Percentiles rank a stretch among this genome's conserved stretches.
Conservation (phyloP, 345 rosid species). For the Camelina hispida region DNA sequence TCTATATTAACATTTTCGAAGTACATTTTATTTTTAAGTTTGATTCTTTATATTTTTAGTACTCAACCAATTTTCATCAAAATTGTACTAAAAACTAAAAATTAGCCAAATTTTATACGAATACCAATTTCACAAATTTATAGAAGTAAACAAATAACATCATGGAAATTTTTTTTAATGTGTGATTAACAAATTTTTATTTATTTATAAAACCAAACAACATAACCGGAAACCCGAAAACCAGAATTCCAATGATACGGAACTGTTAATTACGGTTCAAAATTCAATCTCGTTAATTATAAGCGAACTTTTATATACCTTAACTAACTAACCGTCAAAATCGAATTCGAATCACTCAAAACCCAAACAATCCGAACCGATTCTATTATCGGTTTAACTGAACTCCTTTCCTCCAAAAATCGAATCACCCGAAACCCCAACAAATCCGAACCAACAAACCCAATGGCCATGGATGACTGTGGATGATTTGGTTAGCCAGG, state of each 20-base stretch:
- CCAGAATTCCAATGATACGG: neutral
- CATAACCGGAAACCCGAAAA: neutral
- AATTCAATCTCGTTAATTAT: neutral
- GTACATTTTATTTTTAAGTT: neutral
- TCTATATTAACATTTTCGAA: too few species aligned
- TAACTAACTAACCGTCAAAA: too few species aligned
- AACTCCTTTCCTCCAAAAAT: too few species aligned
- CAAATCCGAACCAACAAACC: neutral
- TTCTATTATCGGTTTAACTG: neutral
- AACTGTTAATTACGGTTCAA: neutral
- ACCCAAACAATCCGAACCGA: neutral
- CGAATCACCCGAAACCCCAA: neutral
- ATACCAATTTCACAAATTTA: neutral
- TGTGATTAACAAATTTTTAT: too few species aligned
- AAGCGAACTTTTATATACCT: neutral
- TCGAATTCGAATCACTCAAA: too few species aligned
- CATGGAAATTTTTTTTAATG: too few species aligned
- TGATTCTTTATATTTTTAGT: neutral
- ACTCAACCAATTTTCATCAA: neutral
- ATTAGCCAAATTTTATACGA: neutral
- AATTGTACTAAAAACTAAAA: neutral
- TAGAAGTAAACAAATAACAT: neutral
- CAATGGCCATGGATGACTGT: conserved; percentile 9
- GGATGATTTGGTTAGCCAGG: conserved; percentile 33
- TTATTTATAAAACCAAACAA: too few species aligned